Percentiles rank a stretch among this genome's conserved stretches.
Evolutionary conservation across 495 filamentous ascomycete genomes (phyloP).

Genomic region (Choiromyces venosus): DNA sequence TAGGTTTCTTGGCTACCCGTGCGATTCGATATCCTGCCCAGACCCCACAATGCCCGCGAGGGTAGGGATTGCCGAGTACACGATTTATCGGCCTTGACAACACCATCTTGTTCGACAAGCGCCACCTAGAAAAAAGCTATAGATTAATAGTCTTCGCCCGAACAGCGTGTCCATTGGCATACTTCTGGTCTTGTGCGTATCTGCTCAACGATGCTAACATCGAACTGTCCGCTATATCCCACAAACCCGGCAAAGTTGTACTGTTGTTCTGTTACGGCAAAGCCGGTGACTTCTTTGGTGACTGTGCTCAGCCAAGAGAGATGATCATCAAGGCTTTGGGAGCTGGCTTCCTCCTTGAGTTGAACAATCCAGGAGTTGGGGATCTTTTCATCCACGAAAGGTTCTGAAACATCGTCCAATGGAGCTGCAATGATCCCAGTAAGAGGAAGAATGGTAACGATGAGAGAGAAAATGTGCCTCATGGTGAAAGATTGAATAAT

Average conservation of each 20-base stretch:
- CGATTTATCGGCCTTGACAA: constrained; percentile 3
- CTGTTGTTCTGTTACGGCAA: constrained; percentile 7
- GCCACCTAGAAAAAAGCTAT: constrained; percentile 11
- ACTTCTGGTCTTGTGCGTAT: constrained; percentile 21
- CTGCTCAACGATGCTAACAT: constrained; percentile 3
- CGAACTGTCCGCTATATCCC: constrained; percentile 23
- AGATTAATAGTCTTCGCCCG: background rate
- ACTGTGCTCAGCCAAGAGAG: constrained; percentile 13
- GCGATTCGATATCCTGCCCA: constrained; percentile 24
- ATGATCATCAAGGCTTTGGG: constrained; percentile 1
- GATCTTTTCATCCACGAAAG: background rate
- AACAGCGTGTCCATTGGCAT: background rate
- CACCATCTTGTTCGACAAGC: constrained; percentile 14
- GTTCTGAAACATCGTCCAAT: background rate
- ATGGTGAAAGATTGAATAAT: background rate
- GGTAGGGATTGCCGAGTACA: background rate
- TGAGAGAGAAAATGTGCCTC: background rate
- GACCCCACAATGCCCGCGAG: constrained; percentile 11
- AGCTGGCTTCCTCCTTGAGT: constrained; percentile 11
- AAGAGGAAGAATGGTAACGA: background rate
- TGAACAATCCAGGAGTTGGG: constrained; percentile 21
- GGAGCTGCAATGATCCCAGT: background rate
- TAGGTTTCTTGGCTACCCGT: background rate
- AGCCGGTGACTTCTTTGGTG: constrained; percentile 5
- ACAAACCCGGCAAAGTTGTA: constrained; percentile 28